phyloP scores from a whole-genome alignment of 495 filamentous ascomycete genomes.

The Friedmanniomyces endolithicus region DNA sequence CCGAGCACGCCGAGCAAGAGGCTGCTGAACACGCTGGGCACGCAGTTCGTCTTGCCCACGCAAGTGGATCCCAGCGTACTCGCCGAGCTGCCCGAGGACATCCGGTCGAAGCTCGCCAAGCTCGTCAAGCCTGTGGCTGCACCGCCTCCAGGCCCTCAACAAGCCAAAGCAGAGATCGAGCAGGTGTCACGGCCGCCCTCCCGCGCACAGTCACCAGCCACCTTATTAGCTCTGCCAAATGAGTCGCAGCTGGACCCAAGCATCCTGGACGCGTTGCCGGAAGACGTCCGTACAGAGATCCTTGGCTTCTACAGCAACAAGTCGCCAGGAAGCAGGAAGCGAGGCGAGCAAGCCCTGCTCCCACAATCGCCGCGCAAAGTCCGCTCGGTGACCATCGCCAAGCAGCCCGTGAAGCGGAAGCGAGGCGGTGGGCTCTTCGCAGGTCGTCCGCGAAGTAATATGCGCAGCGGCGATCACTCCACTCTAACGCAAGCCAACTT shows the following conservation, averaged over 20 bases:
- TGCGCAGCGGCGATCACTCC: conserved; percentile 34
- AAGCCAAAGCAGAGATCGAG: background rate
- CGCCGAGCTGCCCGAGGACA: conserved; percentile 66
- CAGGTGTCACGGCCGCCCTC: background rate
- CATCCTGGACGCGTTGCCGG: conserved; percentile 59
- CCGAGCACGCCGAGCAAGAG: conserved; percentile 40
- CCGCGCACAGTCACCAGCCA: conserved; percentile 12
- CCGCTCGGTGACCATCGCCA: conserved; percentile 34
- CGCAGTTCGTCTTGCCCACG: conserved; percentile 77
- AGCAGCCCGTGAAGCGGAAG: conserved; percentile 45
- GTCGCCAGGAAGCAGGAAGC: conserved; percentile 12
- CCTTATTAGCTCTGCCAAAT: conserved; percentile 22
- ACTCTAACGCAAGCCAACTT: conserved; percentile 57
- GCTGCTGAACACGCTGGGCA: conserved; percentile 64
- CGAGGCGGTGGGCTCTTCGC: conserved; percentile 39
- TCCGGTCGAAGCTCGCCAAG: conserved; percentile 57
- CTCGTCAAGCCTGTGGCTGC: conserved; percentile 14
- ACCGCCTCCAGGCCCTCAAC: background rate
- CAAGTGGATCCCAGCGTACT: conserved; percentile 64
- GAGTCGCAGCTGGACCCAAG: conserved; percentile 31
- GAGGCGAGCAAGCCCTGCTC: conserved; percentile 32
- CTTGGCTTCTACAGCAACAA: conserved; percentile 48
- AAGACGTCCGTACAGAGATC: conserved; percentile 71
- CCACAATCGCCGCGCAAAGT: conserved; percentile 49
- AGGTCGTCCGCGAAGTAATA: conserved; percentile 35